Evolutionary conservation across 768 basidiomycete genomes (phyloP), one percentile per base, ranked within the genome.

Genomic region (Lactarius sanguifluus): DNA sequence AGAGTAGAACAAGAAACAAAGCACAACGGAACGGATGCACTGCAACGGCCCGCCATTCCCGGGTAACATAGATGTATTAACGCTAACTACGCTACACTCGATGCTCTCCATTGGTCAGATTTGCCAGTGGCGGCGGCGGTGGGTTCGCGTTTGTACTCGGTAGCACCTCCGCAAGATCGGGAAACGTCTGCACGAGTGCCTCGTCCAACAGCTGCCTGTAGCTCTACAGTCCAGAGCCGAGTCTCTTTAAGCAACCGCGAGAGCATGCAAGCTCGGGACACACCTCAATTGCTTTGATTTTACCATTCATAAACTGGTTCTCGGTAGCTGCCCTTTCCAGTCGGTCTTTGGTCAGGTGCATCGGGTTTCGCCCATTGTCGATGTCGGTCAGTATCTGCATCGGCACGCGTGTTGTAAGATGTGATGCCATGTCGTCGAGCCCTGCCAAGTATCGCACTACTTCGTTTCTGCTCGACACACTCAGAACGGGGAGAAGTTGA

Each of bases 301-400:
- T 93, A 34, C 90, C 92, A 72, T 94, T 92, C 89, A 92, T 91
- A 70, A 92, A 94, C 73, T 93, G 92, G 73, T 94, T 94, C 78
- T 94, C 93, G 2, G 90, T 90, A 36, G 92, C 91, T 0, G 91
- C 86, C 61, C 91, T 82, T 77, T 94, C 92, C 16, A 94, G 76
- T 59, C 90, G 82, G 65, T 93, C 91, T 69, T 86, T 85, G 20
- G 92, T 92, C 60, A 92, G 79, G 73, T 87, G 86, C 86, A 91
- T 87, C 5, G 92, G 92, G 73, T 94, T 93, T 55, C 86, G 83
- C 3, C 86, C 81, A 69, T 86, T 88, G 79, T 94, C 92, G 65
- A 94, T 89, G 69, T 94, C 92, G 30, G 82, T 81, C 36, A 91
- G 78, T 32, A 92, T 83, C 75, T 92, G 89, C 76, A 89, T 79